phyloP scores from a whole-genome alignment of 345 rosid genomes.

The Combretum micranthum region DNA sequence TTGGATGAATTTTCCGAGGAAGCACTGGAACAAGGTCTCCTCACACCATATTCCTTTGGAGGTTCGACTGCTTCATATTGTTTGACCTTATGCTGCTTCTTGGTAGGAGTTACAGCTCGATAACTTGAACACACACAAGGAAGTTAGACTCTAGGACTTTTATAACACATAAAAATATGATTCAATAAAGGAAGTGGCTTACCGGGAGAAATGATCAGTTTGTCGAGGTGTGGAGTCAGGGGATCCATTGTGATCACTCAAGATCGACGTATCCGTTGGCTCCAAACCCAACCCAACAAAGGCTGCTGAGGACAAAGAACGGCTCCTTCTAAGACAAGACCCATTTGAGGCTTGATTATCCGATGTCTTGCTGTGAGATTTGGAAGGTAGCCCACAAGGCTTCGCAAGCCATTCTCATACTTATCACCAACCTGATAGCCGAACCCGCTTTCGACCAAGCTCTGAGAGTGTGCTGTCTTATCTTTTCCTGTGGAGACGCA shows the following conservation, averaged over 20 bases:
- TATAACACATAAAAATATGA: background rate
- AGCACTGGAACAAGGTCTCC: conserved; percentile 28
- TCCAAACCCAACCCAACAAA: conserved; percentile 43
- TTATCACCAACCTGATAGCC: conserved; percentile 28
- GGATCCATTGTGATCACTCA: conserved; percentile 34
- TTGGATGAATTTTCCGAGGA: conserved; percentile 61
- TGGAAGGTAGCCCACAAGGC: conserved; percentile 31
- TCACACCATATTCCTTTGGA: conserved; percentile 21
- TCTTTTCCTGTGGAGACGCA: conserved; percentile 33
- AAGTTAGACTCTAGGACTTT: background rate
- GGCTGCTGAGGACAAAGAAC: conserved; percentile 67
- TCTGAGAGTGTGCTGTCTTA: conserved; percentile 32
- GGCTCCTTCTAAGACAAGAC: conserved; percentile 71
- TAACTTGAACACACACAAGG: conserved; percentile 15
- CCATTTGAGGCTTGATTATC: conserved; percentile 32
- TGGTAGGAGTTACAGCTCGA: conserved; percentile 39
- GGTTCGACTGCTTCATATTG: conserved; percentile 26
- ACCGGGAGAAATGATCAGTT: conserved; percentile 44
- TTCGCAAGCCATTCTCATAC: conserved; percentile 22
- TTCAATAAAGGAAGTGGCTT: conserved; percentile 5
- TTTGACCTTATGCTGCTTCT: conserved; percentile 44
- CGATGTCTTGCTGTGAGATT: conserved; percentile 40
- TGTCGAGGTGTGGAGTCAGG: conserved; percentile 30
- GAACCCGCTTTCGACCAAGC: conserved; percentile 25
- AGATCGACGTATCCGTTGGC: conserved; percentile 25